Conservation (phyloP, 2,329 filamentous ascomycete species). For the Blumeriella jaapii region DNA sequence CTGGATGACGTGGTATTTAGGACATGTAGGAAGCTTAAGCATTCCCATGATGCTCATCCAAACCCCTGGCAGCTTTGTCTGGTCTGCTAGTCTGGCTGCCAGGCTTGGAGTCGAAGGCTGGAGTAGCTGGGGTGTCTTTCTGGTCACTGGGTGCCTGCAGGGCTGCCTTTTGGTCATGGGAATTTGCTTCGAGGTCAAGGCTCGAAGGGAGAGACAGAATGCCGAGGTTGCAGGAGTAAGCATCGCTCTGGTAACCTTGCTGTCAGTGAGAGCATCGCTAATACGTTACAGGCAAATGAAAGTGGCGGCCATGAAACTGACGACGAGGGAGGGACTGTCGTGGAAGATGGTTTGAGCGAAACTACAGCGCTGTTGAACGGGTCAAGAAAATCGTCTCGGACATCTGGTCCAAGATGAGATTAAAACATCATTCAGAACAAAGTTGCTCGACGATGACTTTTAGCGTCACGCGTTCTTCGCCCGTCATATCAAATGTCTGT, state of each 20-base stretch:
- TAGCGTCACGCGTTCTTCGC: too few relatives aligned
- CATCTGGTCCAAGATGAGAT: conserved; percentile 1
- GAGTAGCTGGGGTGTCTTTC: conserved; percentile 91
- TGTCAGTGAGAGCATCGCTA: neutral
- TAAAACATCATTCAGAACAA: neutral
- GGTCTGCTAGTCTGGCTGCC: conserved; percentile 71
- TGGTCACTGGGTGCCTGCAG: conserved; percentile 78
- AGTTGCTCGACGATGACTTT: too few relatives aligned
- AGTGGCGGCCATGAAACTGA: conserved; percentile 15
- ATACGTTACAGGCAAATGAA: conserved; percentile 2
- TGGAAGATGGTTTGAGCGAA: conserved; percentile 18
- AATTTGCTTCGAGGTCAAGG: conserved; percentile 56
- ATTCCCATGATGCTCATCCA: conserved; percentile 99
- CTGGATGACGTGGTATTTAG: conserved; percentile 74
- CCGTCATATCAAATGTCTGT: too few relatives aligned
- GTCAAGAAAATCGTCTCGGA: conserved; percentile 12
- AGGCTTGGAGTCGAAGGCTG: conserved; percentile 74
- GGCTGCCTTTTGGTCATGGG: conserved; percentile 71
- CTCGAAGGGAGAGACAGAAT: conserved; percentile 12
- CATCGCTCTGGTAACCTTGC: neutral
- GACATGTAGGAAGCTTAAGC: conserved; percentile 81
- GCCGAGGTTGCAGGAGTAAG: conserved; percentile 11
- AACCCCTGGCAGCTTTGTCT: conserved; percentile 83
- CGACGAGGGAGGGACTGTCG: conserved; percentile 18
- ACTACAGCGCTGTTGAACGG: conserved; percentile 16